Evolutionary conservation across 768 basidiomycete species (phyloP), one percentile per base, ranked within the genome.

Genomic region (Mycena indigotica): DNA sequence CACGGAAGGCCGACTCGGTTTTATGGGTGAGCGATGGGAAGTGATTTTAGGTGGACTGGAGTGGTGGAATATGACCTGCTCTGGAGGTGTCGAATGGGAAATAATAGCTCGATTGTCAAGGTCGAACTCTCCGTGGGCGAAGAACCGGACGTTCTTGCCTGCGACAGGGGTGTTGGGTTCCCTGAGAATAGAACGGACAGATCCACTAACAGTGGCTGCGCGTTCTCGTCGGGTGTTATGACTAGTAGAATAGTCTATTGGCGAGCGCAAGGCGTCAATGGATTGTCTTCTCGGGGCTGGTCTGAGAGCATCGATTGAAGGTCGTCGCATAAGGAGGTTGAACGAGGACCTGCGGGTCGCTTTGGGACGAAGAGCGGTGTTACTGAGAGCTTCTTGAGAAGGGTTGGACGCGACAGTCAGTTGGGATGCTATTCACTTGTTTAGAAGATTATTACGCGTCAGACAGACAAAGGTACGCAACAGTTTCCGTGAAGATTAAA

Each of bases 101-200:
- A 63, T 70, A 66, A 2, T 63, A 58, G 19, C 78, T 68, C 12
- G 86, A 86, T 13, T 77, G 70, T 44, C 87, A 84, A 17, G 85
- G 84, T 80, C 85, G 73, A 80, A 84, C 6, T 81, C 84, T 52
- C 87, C 84, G 19, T 83, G 78, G 19, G 87, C 82, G 70, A 88
- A 88, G 73, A 91, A 90, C 3, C 88, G 84, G 26, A 91, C 89
- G 60, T 84, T 89, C 67, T 86, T 85, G 10, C 87, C 87, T 4
- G 87, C 86, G 2, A 84, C 87, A 16, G 89, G 89, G 0, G 88
- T 87, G 38, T 85, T 84, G 2, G 81, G 81, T 58, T 86, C 84
- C 35, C 86, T 85, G 21, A 91, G 77, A 59, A 91, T 91, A 15
- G 88, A 89, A n/a, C 88, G 81, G 3, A 87, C 76, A 56, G 70